Conservation (phyloP, 768 basidiomycete species). For the Sarcodon sp. region DNA sequence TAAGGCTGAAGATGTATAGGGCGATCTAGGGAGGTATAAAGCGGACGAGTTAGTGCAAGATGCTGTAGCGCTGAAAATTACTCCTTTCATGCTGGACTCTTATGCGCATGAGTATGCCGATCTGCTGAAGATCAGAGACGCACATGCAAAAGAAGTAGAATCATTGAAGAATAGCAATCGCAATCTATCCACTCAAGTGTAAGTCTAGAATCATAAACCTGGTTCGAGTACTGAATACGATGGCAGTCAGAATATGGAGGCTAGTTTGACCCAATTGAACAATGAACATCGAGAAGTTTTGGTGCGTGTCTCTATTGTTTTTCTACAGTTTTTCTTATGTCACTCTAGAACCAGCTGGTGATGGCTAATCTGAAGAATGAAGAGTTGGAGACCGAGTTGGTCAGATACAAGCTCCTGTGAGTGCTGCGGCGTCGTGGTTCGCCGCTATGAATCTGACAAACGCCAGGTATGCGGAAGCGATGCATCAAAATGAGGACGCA, state of each 20-base stretch:
- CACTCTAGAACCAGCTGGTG: slow-evolving; percentile 76
- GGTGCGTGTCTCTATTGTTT: slow-evolving; percentile 20
- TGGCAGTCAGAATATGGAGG: slow-evolving; percentile 68
- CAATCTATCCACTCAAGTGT: slow-evolving; percentile 68
- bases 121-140: slow-evolving; percentile 59
- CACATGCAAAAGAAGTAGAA: slow-evolving; percentile 79
- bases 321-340: neutral
- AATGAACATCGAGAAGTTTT: slow-evolving; percentile 70
- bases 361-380: slow-evolving; percentile 81
- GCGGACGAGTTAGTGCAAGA: slow-evolving; percentile 83
- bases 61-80: slow-evolving; percentile 75
- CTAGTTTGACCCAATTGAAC: slow-evolving; percentile 66
- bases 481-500: slow-evolving; percentile 38
- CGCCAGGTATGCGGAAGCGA: slow-evolving; percentile 38
- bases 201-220: slow-evolving; percentile 16
- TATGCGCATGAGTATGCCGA: slow-evolving; percentile 88
- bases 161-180: slow-evolving; percentile 72
- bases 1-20: neutral
- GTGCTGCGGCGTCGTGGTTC: slow-evolving; percentile 14
- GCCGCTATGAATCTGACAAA: neutral
- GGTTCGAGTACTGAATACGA: slow-evolving; percentile 1
- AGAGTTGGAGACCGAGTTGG: slow-evolving; percentile 87
- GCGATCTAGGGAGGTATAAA: slow-evolving; percentile 28
- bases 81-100: slow-evolving; percentile 90
- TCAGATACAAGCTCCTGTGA: slow-evolving; percentile 86